Conservation (phyloP, 371 early-diverging fungal species). For the Mortierella sp. region DNA sequence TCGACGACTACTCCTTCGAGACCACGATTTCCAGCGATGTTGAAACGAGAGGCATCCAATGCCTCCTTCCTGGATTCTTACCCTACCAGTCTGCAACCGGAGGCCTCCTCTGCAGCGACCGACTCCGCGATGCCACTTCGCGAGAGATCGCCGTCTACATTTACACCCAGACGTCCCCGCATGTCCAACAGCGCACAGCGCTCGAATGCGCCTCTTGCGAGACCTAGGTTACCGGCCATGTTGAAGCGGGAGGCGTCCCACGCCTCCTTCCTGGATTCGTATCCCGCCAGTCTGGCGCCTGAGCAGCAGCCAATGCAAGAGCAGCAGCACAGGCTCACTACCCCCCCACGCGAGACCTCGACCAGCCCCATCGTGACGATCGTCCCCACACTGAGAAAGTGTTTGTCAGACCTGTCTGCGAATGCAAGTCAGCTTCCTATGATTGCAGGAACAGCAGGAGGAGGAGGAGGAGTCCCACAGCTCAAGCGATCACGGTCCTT, state of each 20-base stretch:
- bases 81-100: slow-evolving; percentile 19
- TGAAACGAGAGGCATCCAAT: slow-evolving; percentile 39
- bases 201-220: too few relatives aligned
- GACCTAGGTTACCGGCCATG: too few relatives aligned
- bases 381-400: slow-evolving; percentile 4
- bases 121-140: not conserved
- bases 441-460: too few relatives aligned
- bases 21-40: slow-evolving; percentile 33
- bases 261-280: too few relatives aligned
- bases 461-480: not conserved
- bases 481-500: slow-evolving; percentile 11
- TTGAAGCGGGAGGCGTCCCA: too few relatives aligned
- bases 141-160: not conserved
- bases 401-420: slow-evolving; percentile 4
- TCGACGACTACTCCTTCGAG: not conserved
- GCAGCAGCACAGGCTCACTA: not conserved
- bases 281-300: too few relatives aligned
- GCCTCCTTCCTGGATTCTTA: slow-evolving; percentile 35
- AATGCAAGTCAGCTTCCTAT: not conserved
- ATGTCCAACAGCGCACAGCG: not conserved
- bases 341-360: slow-evolving; percentile 9
- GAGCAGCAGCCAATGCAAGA: slow-evolving; percentile 6
- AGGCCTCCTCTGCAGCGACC: not conserved
- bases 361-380: not conserved
- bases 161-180: not conserved